Evolutionary conservation across 805 yeast genomes (phyloP).

Genomic region (Cyberlindnera xylosilytica): DNA sequence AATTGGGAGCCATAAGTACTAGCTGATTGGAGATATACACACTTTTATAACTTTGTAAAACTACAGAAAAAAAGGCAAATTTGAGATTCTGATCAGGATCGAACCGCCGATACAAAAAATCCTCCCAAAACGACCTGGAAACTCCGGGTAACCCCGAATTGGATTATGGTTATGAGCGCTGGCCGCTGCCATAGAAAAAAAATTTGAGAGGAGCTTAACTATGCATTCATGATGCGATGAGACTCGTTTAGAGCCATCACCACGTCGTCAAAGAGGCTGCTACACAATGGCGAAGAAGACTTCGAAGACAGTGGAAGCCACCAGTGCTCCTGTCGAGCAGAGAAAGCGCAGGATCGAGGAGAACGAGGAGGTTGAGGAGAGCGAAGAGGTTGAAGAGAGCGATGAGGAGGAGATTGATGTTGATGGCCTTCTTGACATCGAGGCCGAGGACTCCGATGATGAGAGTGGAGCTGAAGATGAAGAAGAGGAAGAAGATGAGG

Average conservation of each 20-base stretch:
- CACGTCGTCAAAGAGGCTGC: neutral
- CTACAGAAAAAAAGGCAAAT: too few relatives aligned
- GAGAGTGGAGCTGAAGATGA: conserved; percentile 13
- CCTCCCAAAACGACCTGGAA: too few relatives aligned
- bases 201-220: neutral
- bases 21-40: too few relatives aligned
- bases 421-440: conserved; percentile 37
- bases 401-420: conserved; percentile 19
- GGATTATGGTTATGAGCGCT: neutral
- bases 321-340: neutral
- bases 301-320: neutral
- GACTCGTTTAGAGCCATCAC: neutral
- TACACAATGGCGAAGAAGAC: conserved; percentile 8
- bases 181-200: neutral
- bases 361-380: conserved; percentile 9
- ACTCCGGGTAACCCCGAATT: neutral
- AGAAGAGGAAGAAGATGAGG: conserved; percentile 25
- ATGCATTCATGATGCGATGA: conserved; percentile 2
- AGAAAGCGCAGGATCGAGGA: conserved; percentile 24
- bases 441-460: conserved; percentile 15
- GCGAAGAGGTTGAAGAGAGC: conserved; percentile 12
- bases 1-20: neutral
- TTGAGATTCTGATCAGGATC: too few relatives aligned
- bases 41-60: too few relatives aligned
- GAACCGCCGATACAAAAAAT: too few relatives aligned